Percentiles rank a stretch among this genome's conserved stretches.
These are phyloP conservation scores for Cystofilobasidium capitatum DNA, from an alignment of 768 basidiomycete species.

Conservation along the genomic window DNA sequence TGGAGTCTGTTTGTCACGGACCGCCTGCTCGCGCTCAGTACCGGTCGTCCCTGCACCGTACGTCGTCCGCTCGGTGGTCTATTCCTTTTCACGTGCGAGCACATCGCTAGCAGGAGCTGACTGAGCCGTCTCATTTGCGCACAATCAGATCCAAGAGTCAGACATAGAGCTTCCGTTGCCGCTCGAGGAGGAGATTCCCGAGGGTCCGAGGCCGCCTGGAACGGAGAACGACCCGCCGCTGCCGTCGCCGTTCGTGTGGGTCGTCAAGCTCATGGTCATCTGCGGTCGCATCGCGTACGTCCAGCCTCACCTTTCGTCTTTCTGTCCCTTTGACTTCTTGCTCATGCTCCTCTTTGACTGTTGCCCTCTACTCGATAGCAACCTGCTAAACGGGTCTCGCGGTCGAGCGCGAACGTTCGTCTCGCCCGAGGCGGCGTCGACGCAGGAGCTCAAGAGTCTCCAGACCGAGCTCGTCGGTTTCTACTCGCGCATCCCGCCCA, in stretches of 20 bases:
- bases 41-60: constrained; percentile 26
- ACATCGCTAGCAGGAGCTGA: constrained; percentile 15
- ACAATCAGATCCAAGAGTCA: constrained; percentile 33
- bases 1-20: constrained; percentile 37
- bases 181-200: constrained; percentile 35
- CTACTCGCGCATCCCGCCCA: constrained; percentile 32
- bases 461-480: constrained; percentile 35
- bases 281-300: constrained; percentile 36
- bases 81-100: background rate
- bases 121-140: constrained; percentile 23
- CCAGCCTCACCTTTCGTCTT: background rate
- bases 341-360: background rate
- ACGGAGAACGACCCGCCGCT: constrained; percentile 23
- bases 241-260: constrained; percentile 35
- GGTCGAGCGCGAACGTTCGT: constrained; percentile 35
- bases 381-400: constrained; percentile 33
- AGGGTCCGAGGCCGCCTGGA: constrained; percentile 32
- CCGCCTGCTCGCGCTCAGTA: constrained; percentile 35
- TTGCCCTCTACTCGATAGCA: background rate
- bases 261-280: constrained; percentile 37
- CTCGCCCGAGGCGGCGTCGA: constrained; percentile 26
- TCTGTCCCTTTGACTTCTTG: background rate
- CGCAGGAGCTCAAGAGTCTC: constrained; percentile 32
- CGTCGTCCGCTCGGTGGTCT: too few relatives aligned
- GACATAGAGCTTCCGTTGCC: constrained; percentile 38